phyloP scores from a whole-genome alignment of 2,329 filamentous ascomycete genomes.

The Pseudocercospora musae region DNA sequence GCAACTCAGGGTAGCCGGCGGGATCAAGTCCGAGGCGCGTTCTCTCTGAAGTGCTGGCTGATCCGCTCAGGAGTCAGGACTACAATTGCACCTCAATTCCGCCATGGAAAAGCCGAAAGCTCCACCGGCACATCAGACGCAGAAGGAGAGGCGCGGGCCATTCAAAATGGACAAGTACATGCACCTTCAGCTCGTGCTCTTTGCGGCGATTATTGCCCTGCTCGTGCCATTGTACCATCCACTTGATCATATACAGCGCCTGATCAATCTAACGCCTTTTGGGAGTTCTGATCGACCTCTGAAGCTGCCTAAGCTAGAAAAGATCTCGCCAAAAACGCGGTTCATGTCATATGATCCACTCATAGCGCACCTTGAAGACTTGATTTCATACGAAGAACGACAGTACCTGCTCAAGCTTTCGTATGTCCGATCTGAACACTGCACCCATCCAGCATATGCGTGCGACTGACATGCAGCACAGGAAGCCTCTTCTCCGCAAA shows the following conservation, averaged over 20 bases:
- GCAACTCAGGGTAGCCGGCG: not conserved
- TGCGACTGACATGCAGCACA: not conserved
- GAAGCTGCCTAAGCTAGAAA: not conserved
- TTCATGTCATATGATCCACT: slow-evolving; percentile 2
- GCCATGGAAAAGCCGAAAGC: not conserved
- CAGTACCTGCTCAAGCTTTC: not conserved
- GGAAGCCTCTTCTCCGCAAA: not conserved
- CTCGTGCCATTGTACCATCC: not conserved
- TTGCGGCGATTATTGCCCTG: not conserved
- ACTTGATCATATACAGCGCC: not conserved
- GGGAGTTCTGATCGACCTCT: not conserved
- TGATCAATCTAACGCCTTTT: not conserved
- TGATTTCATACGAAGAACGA: not conserved
- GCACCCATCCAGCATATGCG: not conserved
- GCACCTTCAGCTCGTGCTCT: not conserved
- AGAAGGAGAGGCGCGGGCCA: not conserved
- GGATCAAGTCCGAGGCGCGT: not conserved
- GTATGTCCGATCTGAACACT: not conserved
- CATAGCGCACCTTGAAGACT: not conserved
- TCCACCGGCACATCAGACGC: not conserved
- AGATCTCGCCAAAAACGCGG: not conserved
- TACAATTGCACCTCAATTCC: not conserved
- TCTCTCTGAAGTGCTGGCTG: not conserved
- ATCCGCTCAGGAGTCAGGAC: not conserved
- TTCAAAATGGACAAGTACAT: not conserved